Base-by-base conservation (phyloP, 2,329 filamentous ascomycete genomes). In the Penicillium paneum region DNA sequence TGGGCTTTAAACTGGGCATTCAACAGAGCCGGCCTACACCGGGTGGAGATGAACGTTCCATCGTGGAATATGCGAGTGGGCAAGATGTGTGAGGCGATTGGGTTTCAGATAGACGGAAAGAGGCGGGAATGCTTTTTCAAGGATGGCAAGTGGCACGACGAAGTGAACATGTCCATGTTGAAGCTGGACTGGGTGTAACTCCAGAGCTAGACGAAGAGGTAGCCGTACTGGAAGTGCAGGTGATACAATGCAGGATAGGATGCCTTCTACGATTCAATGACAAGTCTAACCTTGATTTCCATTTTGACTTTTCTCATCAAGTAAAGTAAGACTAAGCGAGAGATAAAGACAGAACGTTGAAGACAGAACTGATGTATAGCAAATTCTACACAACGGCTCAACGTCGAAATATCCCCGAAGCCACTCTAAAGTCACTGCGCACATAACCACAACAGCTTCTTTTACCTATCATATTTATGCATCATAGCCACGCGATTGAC, bases 401-500 rank as follows among this genome's bases (percentile, higher is more conserved):
- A 34, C 24, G 11, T 19, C 1, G 3, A 7, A 19, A 3, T 21
- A 13, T 29, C 35, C 26, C 26, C 26, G 17, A 31, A 42, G 11
- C 28, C 47, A 40, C 8, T 24, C 13, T 10, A 8, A 40, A 24
- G 19, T 5, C 12, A 39, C 34, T 15, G 11, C 3, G 19, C 12
- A 45, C 19, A 7, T 15, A 6, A n/a, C 17, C 13, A 5, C 21
- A 8, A 40, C 2, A 15, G 13, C 12, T 15, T 34, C 13, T 31
- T 21, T 15, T 13, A 21, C 8, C 3, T 32, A n/a, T 48, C 35
- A 15, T n/a, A 52, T 34, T 10, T 12, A 45, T n/a, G 24, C 44
- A 49, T 40, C n/a, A 32, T 46, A 7, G 38, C 51, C 57, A 59
- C 41, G 51, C 49, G 55, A 42, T 53, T 58, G 55, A 59, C 57